Percentiles rank a stretch among this genome's conserved stretches.
These are phyloP conservation scores for Tuber aestivum DNA, from an alignment of 495 filamentous ascomycete species.

Conservation along the genomic window DNA sequence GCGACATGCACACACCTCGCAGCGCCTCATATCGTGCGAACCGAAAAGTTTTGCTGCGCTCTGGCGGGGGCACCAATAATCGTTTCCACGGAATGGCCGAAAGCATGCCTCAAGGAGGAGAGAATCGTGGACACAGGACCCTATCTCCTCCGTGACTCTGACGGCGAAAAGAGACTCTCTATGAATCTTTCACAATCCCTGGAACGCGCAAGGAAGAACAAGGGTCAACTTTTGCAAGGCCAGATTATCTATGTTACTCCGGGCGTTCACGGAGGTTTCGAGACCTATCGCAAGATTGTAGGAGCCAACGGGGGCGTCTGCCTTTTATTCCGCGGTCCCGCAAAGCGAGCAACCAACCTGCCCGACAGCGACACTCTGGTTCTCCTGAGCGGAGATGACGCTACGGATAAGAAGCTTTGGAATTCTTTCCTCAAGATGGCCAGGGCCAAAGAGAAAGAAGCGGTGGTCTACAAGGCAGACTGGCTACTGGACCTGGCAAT, in stretches of 20 bases:
- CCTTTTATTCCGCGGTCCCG: slow-evolving; percentile 55
- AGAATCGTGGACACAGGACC: slow-evolving; percentile 55
- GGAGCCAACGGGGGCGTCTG: slow-evolving; percentile 82
- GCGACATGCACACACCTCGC: slow-evolving; percentile 76
- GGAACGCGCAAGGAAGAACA: slow-evolving; percentile 64
- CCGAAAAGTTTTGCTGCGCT: slow-evolving; percentile 84
- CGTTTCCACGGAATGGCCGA: slow-evolving; percentile 70
- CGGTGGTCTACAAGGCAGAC: slow-evolving; percentile 70
- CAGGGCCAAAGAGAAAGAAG: slow-evolving; percentile 60
- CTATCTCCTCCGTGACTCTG: slow-evolving; percentile 62
- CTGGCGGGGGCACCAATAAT: slow-evolving; percentile 71
- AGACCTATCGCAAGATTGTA: slow-evolving; percentile 76
- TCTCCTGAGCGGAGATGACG: slow-evolving; percentile 59
- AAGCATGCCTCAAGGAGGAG: slow-evolving; percentile 59
- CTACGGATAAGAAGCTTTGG: slow-evolving; percentile 71
- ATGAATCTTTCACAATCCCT: slow-evolving; percentile 62
- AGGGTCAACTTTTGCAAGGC: slow-evolving; percentile 62
- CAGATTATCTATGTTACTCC: slow-evolving; percentile 75
- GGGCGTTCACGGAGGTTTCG: slow-evolving; percentile 68
- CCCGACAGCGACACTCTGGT: slow-evolving; percentile 63
- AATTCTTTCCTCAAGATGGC: slow-evolving; percentile 71
- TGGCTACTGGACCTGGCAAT: slow-evolving; percentile 88
- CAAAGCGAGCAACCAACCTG: slow-evolving; percentile 29
- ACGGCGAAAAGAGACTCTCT: slow-evolving; percentile 61
- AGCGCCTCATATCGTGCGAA: slow-evolving; percentile 77